Base-by-base conservation (phyloP, 352 stramenopile species). In the Phytopythium helicoides region DNA sequence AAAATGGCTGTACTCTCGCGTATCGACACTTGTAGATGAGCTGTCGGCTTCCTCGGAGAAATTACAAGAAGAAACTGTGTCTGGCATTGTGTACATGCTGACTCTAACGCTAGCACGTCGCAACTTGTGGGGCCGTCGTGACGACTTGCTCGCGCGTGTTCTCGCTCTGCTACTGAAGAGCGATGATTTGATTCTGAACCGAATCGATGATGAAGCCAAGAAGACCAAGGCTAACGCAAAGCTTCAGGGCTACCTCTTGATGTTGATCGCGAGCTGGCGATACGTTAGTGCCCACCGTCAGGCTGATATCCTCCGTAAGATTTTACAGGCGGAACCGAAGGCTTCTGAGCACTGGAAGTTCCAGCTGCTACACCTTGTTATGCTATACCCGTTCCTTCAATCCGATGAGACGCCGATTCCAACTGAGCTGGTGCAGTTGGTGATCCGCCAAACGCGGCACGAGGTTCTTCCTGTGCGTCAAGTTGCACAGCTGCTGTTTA, bases 301-400 rank as follows among this genome's bases (percentile, higher is more conserved):
- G 15, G 44, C 6, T 15, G 9, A 8, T 3, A 19, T 50, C 12
- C 44, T 50, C 14, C 25, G 25, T 6, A 9, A 60, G 16, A 19
- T 89, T 9, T 9, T 89, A 6, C 42, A 52, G 10, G 58, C 66
- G 0, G 73, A 92, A 37, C 73, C 73, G 18, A 21, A 54, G 4
- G 16, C 57, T 4, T 58, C 59, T 6, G 75, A 80, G 25, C 82
- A 92, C 52, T 92, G 82, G 82, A 87, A 89, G 59, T 73, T 87
- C 22, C 82, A 91, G 21, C 41, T 92, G 21, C 78, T 92, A 73
- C 74, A 89, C 40, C 57, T 92, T 22, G 82, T 86, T 18, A 68
- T 64, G 35, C 52, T 92, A 15, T 87, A 82, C 54, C 82, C 80
- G 16, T 67, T 84, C 34, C 58, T 92, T 28, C 75, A 89, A 39